Percentiles rank a stretch among this genome's conserved stretches.
Conservation (phyloP, 2,329 filamentous ascomycete species). For the Apiospora pterosperma region DNA sequence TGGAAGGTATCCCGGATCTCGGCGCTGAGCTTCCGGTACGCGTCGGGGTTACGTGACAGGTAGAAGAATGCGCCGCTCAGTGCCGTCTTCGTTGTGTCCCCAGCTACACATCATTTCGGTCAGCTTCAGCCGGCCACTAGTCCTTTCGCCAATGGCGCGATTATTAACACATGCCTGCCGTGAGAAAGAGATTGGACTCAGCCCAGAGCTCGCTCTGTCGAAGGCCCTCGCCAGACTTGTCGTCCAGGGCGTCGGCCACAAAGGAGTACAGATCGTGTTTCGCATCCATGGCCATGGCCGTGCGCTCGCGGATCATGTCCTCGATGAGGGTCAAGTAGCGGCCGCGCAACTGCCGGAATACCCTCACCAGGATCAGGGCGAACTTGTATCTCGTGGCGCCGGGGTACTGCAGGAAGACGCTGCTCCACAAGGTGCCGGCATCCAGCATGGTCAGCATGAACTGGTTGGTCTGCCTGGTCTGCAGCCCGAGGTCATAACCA, state of each 20-base stretch:
- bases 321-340: slow-evolving; percentile 1
- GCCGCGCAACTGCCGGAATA: slow-evolving; percentile 2
- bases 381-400: background rate
- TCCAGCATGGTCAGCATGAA: slow-evolving; percentile 12
- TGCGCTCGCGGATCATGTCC: slow-evolving; percentile 8
- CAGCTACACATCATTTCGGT: background rate
- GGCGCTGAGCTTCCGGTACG: slow-evolving; percentile 10
- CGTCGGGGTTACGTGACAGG: slow-evolving; percentile 16
- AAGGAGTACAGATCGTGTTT: background rate
- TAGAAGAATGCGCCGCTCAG: slow-evolving; percentile 21
- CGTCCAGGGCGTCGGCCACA: background rate
- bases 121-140: background rate
- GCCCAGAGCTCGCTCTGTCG: slow-evolving; percentile 34
- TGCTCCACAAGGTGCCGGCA: slow-evolving; percentile 10
- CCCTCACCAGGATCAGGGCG: background rate
- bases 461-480: slow-evolving; percentile 13
- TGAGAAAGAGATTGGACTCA: slow-evolving; percentile 36
- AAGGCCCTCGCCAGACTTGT: background rate
- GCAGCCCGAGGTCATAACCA: slow-evolving; percentile 12
- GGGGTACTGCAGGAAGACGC: slow-evolving; percentile 12
- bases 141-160: too few species aligned
- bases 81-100: slow-evolving; percentile 17
- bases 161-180: background rate
- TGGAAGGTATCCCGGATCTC: slow-evolving; percentile 16
- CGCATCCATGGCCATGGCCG: background rate